Evolutionary conservation across 805 yeast genomes (phyloP).

Genomic region (Cyberlindnera suaveolens): DNA sequence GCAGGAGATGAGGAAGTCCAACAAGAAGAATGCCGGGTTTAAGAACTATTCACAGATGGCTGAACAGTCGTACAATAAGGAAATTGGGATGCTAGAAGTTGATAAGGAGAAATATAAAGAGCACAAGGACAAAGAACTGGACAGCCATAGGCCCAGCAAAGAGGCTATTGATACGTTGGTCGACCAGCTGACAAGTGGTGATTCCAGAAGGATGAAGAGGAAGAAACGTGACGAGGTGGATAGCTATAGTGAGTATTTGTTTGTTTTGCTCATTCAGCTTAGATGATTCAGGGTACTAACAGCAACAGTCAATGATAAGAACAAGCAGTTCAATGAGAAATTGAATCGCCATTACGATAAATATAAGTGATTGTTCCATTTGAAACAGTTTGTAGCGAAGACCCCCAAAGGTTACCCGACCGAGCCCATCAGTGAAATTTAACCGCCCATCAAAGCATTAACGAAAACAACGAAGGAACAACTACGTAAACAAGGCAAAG

Average conservation of each 20-base stretch:
- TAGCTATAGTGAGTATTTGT: slow-evolving; percentile 24
- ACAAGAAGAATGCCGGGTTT: slow-evolving; percentile 32
- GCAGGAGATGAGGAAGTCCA: slow-evolving; percentile 24
- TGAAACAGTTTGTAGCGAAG: neutral
- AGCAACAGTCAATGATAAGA: slow-evolving; percentile 51
- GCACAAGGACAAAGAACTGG: slow-evolving; percentile 28
- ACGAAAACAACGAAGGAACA: too few species aligned
- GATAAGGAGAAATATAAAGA: slow-evolving; percentile 37
- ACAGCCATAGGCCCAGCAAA: slow-evolving; percentile 32
- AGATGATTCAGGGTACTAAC: slow-evolving; percentile 25
- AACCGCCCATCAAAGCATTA: too few species aligned
- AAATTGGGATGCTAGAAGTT: slow-evolving; percentile 32
- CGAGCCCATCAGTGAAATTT: too few species aligned
- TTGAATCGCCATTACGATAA: slow-evolving; percentile 35
- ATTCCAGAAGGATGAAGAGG: slow-evolving; percentile 28
- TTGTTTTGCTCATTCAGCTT: neutral
- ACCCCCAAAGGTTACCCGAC: neutral
- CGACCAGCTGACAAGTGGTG: slow-evolving; percentile 15
- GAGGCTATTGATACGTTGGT: slow-evolving; percentile 29
- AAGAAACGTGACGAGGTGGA: slow-evolving; percentile 31
- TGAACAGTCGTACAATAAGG: slow-evolving; percentile 52
- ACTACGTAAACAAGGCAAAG: too few species aligned
- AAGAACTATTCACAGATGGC: slow-evolving; percentile 52
- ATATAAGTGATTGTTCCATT: neutral
- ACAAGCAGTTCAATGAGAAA: slow-evolving; percentile 68